A percentile compares a stretch with the other conserved stretches of the same genome.
Conservation (phyloP, 2,329 filamentous ascomycete species). For the Neodidymelliopsis sp. region DNA sequence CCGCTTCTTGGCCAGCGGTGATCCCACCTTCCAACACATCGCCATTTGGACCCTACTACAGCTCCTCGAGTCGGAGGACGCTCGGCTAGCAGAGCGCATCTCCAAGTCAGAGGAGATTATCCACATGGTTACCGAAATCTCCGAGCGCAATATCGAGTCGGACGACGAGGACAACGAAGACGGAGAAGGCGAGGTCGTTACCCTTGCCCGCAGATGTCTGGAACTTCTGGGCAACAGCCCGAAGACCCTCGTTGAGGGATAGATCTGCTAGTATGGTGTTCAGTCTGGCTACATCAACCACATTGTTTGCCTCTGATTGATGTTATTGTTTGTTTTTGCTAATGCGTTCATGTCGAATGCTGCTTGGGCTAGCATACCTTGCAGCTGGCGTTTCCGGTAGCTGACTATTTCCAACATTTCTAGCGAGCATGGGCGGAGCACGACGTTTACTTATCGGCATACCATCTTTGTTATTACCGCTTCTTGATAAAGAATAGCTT, state of each 20-base stretch:
- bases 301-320: constrained; percentile 30
- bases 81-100: constrained; percentile 85
- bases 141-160: constrained; percentile 85
- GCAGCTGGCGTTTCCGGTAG: constrained; percentile 42
- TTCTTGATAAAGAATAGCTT: constrained; percentile 14
- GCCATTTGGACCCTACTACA: constrained; percentile 98
- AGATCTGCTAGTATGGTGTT: constrained; percentile 26
- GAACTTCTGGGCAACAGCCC: constrained; percentile 82
- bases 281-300: constrained; percentile 33
- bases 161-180: constrained; percentile 88
- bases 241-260: constrained; percentile 85
- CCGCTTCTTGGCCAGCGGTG: constrained; percentile 90
- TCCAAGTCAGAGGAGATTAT: constrained; percentile 90
- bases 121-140: constrained; percentile 88
- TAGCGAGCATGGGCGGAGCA: constrained; percentile 52
- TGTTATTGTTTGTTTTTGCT: constrained; percentile 34
- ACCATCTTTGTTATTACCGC: constrained; percentile 36
- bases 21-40: constrained; percentile 98
- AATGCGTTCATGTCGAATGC: constrained; percentile 35
- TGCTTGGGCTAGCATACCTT: constrained; percentile 28
- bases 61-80: constrained; percentile 92
- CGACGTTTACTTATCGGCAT: constrained; percentile 43
- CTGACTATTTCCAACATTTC: constrained; percentile 42
- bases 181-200: constrained; percentile 91
- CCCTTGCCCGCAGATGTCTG: constrained; percentile 85